Percentiles rank a stretch among this genome's conserved stretches.
Evolutionary conservation across 345 rosid genomes (phyloP).

Genomic region (Viola odorata): DNA sequence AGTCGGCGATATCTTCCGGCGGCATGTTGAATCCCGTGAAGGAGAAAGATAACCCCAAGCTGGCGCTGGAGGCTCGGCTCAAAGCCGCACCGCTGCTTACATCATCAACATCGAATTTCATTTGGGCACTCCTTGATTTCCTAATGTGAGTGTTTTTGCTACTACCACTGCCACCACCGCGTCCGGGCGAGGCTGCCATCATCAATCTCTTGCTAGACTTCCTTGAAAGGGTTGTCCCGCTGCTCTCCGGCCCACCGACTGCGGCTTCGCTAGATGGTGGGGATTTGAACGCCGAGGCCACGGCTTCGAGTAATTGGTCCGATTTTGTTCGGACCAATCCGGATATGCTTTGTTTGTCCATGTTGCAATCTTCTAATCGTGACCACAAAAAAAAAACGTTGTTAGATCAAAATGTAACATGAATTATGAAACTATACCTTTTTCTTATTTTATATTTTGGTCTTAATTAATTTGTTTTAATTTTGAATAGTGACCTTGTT

Average conservation of each 20-base stretch:
- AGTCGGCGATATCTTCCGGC: constrained; percentile 71
- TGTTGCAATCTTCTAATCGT: background rate
- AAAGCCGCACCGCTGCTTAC: constrained; percentile 78
- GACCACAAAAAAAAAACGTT: background rate
- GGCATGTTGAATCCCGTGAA: constrained; percentile 92
- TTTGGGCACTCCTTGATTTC: constrained; percentile 84
- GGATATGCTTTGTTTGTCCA: constrained; percentile 53
- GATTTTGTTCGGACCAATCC: constrained; percentile 70
- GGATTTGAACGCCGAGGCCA: constrained; percentile 73
- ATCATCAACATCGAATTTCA: constrained; percentile 67
- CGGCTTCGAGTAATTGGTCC: constrained; percentile 63
- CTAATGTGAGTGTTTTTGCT: constrained; percentile 60
- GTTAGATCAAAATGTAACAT: background rate
- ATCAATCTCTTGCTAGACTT: constrained; percentile 61
- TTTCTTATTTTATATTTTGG: too few relatives aligned
- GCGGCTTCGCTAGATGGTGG: constrained; percentile 27
- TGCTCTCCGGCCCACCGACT: constrained; percentile 22
- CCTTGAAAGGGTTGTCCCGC: constrained; percentile 41
- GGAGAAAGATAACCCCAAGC: constrained; percentile 82
- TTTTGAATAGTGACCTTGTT: too few relatives aligned
- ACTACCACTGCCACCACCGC: constrained; percentile 25
- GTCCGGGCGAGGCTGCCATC: constrained; percentile 62
- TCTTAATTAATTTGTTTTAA: too few relatives aligned
- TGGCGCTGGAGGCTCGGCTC: constrained; percentile 95
- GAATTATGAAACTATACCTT: too few relatives aligned